Conservation (phyloP, 257 asterid genomes). For the Coffea canephora region DNA sequence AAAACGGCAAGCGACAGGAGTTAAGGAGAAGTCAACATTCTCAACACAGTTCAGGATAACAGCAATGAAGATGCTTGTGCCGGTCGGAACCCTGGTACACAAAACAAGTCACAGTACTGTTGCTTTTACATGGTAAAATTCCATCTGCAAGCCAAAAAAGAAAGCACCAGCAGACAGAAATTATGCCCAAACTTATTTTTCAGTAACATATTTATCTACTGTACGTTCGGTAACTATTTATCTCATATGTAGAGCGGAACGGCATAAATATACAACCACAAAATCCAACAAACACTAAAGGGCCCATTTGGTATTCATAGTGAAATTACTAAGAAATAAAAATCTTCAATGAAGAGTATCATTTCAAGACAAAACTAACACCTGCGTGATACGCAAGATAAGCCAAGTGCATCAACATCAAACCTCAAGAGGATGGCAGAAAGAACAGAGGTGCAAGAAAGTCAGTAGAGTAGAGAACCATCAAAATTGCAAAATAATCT, state of each 20-base stretch:
- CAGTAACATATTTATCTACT: background rate
- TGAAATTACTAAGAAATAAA: no score
- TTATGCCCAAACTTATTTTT: background rate
- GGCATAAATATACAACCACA: background rate
- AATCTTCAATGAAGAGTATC: no score
- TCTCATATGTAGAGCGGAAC: background rate
- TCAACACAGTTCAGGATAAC: background rate
- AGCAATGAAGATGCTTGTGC: background rate
- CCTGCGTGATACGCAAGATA: background rate
- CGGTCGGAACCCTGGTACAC: background rate
- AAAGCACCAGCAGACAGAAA: background rate
- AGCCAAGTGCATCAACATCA: background rate
- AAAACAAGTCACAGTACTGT: background rate
- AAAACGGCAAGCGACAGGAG: background rate
- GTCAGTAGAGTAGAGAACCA: background rate
- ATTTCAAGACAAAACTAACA: background rate
- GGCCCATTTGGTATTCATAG: background rate
- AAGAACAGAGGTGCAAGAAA: background rate
- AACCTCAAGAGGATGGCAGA: background rate
- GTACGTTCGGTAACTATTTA: background rate
- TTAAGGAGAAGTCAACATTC: background rate
- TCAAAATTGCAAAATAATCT: background rate
- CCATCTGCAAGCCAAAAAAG: slow-evolving; percentile 22
- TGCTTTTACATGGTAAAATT: background rate
- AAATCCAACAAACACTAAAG: background rate